These are phyloP conservation scores for Amphibolis antarctica DNA, from an alignment of 106 monocot species.

Conservation along the genomic window DNA sequence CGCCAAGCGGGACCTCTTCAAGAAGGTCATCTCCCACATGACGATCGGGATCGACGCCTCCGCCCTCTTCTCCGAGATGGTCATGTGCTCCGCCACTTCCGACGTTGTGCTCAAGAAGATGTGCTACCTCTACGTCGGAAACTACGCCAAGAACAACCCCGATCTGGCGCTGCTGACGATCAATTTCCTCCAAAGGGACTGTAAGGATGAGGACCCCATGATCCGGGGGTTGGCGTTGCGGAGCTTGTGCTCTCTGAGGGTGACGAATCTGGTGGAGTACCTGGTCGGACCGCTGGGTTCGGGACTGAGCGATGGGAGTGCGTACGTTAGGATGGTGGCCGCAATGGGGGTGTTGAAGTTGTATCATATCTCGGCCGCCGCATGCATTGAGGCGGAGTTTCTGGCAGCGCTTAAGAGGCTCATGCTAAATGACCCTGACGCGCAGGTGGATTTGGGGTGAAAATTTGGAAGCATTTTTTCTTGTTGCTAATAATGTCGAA, in stretches of 20 bases:
- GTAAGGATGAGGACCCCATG: slow-evolving; percentile 85
- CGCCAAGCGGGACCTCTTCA: slow-evolving; percentile 78
- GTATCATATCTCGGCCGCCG: slow-evolving; percentile 64
- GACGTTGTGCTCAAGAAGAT: slow-evolving; percentile 98
- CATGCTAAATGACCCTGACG: slow-evolving; percentile 78
- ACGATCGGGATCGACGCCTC: slow-evolving; percentile 96
- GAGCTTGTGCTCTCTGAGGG: slow-evolving; percentile 76
- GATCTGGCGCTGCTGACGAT: slow-evolving; percentile 95
- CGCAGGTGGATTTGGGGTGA: slow-evolving; percentile 42
- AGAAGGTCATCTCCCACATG: slow-evolving; percentile 98
- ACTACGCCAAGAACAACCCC: slow-evolving; percentile 72
- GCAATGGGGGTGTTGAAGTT: slow-evolving; percentile 69
- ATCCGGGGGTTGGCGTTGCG: slow-evolving; percentile 90
- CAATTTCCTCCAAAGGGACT: slow-evolving; percentile 92
- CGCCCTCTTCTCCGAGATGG: slow-evolving; percentile 96
- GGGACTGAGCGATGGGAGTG: slow-evolving; percentile 59
- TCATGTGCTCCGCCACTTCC: slow-evolving; percentile 98
- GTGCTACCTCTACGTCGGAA: slow-evolving; percentile 98
- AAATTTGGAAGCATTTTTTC: neutral
- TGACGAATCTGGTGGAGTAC: slow-evolving; percentile 84
- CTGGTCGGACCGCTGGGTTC: slow-evolving; percentile 59
- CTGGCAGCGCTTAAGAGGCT: slow-evolving; percentile 55
- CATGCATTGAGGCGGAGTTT: slow-evolving; percentile 76
- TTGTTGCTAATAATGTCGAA: neutral
- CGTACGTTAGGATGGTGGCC: slow-evolving; percentile 82